A percentile compares a stretch with the other conserved stretches of the same genome.
These are phyloP conservation scores for Syncephalis fuscata DNA, from an alignment of 371 early-diverging fungal species.

Conservation along the genomic window DNA sequence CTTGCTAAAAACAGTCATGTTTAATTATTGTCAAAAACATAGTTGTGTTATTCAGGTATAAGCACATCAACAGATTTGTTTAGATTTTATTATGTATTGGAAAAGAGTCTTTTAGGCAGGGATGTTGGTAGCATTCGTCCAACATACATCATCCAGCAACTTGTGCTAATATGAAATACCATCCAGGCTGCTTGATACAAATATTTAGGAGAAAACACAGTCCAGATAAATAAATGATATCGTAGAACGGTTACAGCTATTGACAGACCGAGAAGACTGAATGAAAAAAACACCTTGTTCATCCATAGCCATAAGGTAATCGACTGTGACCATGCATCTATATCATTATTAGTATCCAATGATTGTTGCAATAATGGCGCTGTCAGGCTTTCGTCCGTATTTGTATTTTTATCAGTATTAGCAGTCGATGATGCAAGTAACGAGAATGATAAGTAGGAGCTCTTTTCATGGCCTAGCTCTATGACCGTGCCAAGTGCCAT, in stretches of 20 bases:
- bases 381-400: not conserved
- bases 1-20: too few species aligned
- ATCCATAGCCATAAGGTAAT: not conserved
- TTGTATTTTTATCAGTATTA: too few species aligned
- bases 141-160: too few species aligned
- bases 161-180: too few species aligned
- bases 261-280: constrained; percentile 29
- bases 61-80: too few species aligned
- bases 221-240: constrained; percentile 70
- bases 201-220: constrained; percentile 71
- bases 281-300: constrained; percentile 19
- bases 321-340: not conserved
- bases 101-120: too few species aligned
- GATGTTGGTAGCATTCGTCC: too few species aligned
- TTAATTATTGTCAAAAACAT: too few species aligned
- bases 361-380: not conserved
- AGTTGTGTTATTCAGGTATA: too few species aligned
- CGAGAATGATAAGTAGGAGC: not conserved
- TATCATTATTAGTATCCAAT: too few species aligned
- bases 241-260: constrained; percentile 43
- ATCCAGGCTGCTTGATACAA: constrained; percentile 59
- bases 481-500: constrained; percentile 2
- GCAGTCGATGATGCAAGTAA: too few species aligned
- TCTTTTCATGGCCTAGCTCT: not conserved
- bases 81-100: too few species aligned